phyloP scores from a whole-genome alignment of 352 stramenopile genomes.

The Peronospora farinosa region DNA sequence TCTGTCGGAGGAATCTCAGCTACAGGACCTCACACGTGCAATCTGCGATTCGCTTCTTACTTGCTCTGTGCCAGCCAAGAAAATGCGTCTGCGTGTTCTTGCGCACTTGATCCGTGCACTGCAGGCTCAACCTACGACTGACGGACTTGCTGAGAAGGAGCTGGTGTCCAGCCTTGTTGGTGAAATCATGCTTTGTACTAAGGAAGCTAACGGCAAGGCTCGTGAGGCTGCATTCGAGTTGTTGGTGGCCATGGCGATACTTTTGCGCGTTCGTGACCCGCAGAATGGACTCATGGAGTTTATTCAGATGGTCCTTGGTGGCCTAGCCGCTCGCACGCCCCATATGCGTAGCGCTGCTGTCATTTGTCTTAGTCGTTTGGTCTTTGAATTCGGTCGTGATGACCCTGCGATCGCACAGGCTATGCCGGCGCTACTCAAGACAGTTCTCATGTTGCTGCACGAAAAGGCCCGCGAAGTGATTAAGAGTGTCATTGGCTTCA shows the following conservation, averaged over 20 bases:
- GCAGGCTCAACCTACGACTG: slow-evolving; percentile 47
- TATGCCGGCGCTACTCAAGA: slow-evolving; percentile 88
- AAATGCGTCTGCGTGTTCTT: slow-evolving; percentile 92
- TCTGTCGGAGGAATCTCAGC: slow-evolving; percentile 62
- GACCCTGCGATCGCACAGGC: slow-evolving; percentile 57
- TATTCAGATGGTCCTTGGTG: slow-evolving; percentile 90
- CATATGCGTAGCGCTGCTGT: slow-evolving; percentile 95
- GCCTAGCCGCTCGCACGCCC: slow-evolving; percentile 87
- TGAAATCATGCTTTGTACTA: slow-evolving; percentile 95
- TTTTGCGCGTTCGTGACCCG: slow-evolving; percentile 56
- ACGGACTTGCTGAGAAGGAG: slow-evolving; percentile 54
- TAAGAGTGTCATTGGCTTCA: slow-evolving; percentile 94
- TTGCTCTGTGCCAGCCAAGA: slow-evolving; percentile 92
- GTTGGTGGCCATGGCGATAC: slow-evolving; percentile 75
- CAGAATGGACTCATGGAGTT: slow-evolving; percentile 82
- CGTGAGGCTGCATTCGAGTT: slow-evolving; percentile 83
- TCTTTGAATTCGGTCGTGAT: slow-evolving; percentile 90
- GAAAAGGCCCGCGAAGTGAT: slow-evolving; percentile 94
- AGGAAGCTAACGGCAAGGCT: slow-evolving; percentile 94
- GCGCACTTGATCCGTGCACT: slow-evolving; percentile 75
- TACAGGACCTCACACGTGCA: slow-evolving; percentile 90
- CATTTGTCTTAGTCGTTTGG: slow-evolving; percentile 90
- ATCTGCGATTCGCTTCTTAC: slow-evolving; percentile 92
- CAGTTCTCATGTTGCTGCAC: slow-evolving; percentile 89
- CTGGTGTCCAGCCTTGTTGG: slow-evolving; percentile 89